Evolutionary conservation across 306 rosid genomes (phyloP), one percentile per base, ranked within the genome.

Genomic region (Medicago lupulina): DNA sequence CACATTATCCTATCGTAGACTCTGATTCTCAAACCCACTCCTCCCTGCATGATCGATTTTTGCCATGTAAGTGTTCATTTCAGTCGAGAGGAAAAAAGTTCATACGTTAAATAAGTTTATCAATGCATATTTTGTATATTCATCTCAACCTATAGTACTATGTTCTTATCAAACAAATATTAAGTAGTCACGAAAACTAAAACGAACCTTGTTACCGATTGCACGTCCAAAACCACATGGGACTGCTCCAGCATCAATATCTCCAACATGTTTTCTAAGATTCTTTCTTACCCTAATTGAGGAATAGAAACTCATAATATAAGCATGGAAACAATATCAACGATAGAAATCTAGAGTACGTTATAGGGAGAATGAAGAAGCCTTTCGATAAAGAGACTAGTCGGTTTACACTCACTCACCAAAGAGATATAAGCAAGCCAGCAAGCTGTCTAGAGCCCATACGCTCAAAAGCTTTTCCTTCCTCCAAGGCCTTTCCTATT

Each of bases 141-240:
- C 46, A 41, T 76, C 64, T n/a, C 38, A 41, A 68, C 25, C 67
- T 31, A 59, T 51, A 58, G 23, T 21, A 21, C 23, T 1, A 21
- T 21, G 23, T 21, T 21, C 23, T 18, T 55, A 46, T 39, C 50
- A 78, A 60, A 70, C 63, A 70, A 65, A 17, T 31, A 46, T 14
- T 40, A 55, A 73, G 79, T 40, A 71, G 69, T 74, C 7, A 74
- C 43, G 70, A 57, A 71, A 60, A 65, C 34, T 67, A 69, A 67
- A 67, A 85, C 97, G 61, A 85, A 95, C 97, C 98, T 96, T 96
- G 62, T 96, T 96, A 41, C 99, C 98, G 68, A 96, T 96, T 49
- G 97, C 99, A 73, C 97, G 98, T 75, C 99, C 99, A 83, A 96
- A 88, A 67, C 99, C 99, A 73, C 99, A 96, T 19, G 99, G 93